These are phyloP conservation scores for Macrophomina phaseolina DNA, from an alignment of 2,329 filamentous ascomycete genomes.

Conservation along the genomic window DNA sequence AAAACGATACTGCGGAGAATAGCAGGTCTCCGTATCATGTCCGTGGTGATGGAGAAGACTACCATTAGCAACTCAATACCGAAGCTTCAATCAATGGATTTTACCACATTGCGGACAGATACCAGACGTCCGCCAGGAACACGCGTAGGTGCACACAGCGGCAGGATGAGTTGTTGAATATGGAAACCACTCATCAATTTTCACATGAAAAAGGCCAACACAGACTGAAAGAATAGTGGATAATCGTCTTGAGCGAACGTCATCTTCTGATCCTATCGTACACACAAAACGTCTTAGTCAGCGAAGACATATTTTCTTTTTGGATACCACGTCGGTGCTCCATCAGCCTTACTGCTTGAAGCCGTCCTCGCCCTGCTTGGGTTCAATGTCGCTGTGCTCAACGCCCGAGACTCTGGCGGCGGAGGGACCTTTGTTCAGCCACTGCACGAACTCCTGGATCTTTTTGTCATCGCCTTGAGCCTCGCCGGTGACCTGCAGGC, in stretches of 20 bases:
- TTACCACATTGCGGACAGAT: too few species aligned
- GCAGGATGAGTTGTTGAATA: neutral
- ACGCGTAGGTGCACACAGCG: too few species aligned
- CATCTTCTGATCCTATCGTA: constrained; percentile 19
- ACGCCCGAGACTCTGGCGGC: constrained; percentile 76
- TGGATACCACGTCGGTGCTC: neutral
- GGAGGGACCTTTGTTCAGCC: constrained; percentile 75
- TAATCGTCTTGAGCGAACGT: neutral
- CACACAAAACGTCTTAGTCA: neutral
- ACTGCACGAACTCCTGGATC: constrained; percentile 73
- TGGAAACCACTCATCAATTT: neutral
- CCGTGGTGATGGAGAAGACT: too few species aligned
- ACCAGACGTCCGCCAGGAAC: too few species aligned
- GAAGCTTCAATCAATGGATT: too few species aligned
- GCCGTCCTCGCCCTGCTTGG: constrained; percentile 68
- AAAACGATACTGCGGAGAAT: too few species aligned
- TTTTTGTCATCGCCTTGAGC: constrained; percentile 74
- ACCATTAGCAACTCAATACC: too few species aligned
- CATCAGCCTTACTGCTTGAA: constrained; percentile 53
- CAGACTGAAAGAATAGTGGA: too few species aligned
- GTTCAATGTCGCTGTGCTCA: constrained; percentile 69
- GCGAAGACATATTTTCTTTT: neutral
- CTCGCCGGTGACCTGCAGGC: constrained; percentile 83
- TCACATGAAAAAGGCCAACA: too few species aligned
- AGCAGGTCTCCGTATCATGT: too few species aligned